Percentiles rank a stretch among this genome's conserved stretches.
These are phyloP conservation scores for Cymbopogon citratus DNA, from an alignment of 176 grass and related monocot species.

Conservation along the genomic window DNA sequence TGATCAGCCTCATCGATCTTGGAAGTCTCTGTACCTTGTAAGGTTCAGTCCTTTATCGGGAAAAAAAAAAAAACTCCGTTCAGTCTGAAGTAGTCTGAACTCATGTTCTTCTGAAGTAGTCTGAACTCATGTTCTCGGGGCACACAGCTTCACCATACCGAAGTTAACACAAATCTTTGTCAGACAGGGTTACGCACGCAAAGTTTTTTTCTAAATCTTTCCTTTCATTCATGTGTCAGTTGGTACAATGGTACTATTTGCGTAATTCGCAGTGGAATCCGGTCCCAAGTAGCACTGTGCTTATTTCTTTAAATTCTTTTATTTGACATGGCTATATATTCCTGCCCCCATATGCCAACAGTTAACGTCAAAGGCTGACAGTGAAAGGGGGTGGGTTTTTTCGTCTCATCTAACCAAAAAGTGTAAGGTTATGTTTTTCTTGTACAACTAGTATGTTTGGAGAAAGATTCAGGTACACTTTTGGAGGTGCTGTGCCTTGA, in stretches of 20 bases:
- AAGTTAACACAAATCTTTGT: too few species aligned
- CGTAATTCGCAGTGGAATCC: background rate
- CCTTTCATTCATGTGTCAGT: background rate
- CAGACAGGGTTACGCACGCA: background rate
- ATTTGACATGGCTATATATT: background rate
- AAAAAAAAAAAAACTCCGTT: too few species aligned
- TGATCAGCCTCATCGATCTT: too few species aligned
- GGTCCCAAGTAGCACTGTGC: background rate
- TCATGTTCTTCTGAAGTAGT: background rate
- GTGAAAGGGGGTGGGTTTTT: background rate
- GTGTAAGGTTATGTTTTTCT: background rate
- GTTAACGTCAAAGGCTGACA: background rate
- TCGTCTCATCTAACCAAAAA: background rate
- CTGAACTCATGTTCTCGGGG: background rate
- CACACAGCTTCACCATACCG: background rate
- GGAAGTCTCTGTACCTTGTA: too few species aligned
- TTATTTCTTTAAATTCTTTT: background rate
- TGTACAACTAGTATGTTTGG: background rate
- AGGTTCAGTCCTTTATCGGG: too few species aligned
- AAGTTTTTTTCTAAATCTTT: background rate
- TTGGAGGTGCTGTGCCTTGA: constrained; percentile 2
- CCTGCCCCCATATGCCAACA: too few species aligned
- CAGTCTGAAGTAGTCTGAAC: background rate
- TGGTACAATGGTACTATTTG: background rate
- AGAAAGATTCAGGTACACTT: background rate